These are phyloP conservation scores for Pseudogymnoascus sp. DNA, from an alignment of 2,329 filamentous ascomycete species.

Conservation along the genomic window DNA sequence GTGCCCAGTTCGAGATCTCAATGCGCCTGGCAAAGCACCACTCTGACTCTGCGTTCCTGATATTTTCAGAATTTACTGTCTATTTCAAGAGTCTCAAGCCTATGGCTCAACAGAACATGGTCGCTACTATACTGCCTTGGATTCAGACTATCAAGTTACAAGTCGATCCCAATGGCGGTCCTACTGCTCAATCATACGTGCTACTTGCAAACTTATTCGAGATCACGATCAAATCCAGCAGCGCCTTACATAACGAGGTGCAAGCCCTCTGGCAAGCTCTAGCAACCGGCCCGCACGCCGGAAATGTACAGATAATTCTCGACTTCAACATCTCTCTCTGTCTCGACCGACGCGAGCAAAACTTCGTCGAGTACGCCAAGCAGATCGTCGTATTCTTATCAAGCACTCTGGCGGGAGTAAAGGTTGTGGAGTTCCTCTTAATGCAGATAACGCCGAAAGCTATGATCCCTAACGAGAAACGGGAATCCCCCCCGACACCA, in stretches of 20 bases:
- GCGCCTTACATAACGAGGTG: constrained; percentile 87
- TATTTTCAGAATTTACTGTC: constrained; percentile 91
- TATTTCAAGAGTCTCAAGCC: constrained; percentile 86
- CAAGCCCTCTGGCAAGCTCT: constrained; percentile 96
- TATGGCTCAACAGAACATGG: constrained; percentile 83
- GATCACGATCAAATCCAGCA: constrained; percentile 89
- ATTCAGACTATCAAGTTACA: constrained; percentile 91
- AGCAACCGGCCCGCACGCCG: constrained; percentile 83
- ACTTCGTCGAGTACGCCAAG: constrained; percentile 96
- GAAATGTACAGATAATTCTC: constrained; percentile 88
- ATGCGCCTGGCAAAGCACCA: constrained; percentile 84
- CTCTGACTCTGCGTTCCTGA: constrained; percentile 79
- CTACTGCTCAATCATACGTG: constrained; percentile 88
- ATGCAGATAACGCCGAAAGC: constrained; percentile 88
- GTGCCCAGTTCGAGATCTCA: constrained; percentile 94
- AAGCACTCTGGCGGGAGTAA: constrained; percentile 75
- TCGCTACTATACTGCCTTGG: constrained; percentile 92
- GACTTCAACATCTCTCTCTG: constrained; percentile 96
- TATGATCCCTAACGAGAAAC: constrained; percentile 91
- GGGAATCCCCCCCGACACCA: constrained; percentile 60
- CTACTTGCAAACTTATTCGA: constrained; percentile 90
- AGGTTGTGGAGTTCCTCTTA: constrained; percentile 89
- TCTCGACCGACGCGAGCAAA: constrained; percentile 88
- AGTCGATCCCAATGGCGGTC: constrained; percentile 83
- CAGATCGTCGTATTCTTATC: constrained; percentile 96